phyloP scores from a whole-genome alignment of 148 eudicot species.

The Arctostaphylos glauca region DNA sequence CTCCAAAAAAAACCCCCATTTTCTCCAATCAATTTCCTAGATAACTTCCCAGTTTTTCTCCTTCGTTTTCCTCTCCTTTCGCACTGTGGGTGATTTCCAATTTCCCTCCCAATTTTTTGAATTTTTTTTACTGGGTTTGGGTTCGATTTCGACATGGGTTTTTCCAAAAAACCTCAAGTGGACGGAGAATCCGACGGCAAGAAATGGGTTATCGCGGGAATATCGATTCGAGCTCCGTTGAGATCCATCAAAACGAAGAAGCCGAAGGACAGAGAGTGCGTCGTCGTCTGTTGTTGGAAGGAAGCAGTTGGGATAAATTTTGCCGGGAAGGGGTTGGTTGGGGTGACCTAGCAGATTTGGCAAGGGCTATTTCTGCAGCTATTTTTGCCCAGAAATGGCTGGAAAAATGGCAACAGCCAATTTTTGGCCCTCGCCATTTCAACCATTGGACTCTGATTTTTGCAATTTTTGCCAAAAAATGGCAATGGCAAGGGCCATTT shows the following conservation, averaged over 20 bases:
- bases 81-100: not conserved
- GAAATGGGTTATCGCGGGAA: slow-evolving; percentile 56
- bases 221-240: slow-evolving; percentile 36
- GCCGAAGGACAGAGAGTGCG: slow-evolving; percentile 21
- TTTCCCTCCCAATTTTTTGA: not conserved
- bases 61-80: not conserved
- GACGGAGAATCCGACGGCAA: slow-evolving; percentile 38
- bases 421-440: too few relatives aligned
- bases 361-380: too few relatives aligned
- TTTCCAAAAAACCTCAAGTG: slow-evolving; percentile 39
- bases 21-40: not conserved
- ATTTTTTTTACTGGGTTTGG: not conserved
- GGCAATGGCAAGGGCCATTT: too few relatives aligned
- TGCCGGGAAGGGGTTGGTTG: too few relatives aligned
- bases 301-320: too few relatives aligned
- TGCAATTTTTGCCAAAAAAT: too few relatives aligned
- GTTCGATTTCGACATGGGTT: slow-evolving; percentile 40
- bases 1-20: not conserved
- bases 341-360: too few relatives aligned
- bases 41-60: not conserved
- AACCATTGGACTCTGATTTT: too few relatives aligned
- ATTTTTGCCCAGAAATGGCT: too few relatives aligned
- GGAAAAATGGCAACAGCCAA: too few relatives aligned
- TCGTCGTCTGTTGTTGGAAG: too few relatives aligned
- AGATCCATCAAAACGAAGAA: slow-evolving; percentile 34